Percentiles rank a stretch among this genome's conserved stretches.
phyloP scores from a whole-genome alignment of 352 stramenopile genomes.

The Pythium vanterpoolii region DNA sequence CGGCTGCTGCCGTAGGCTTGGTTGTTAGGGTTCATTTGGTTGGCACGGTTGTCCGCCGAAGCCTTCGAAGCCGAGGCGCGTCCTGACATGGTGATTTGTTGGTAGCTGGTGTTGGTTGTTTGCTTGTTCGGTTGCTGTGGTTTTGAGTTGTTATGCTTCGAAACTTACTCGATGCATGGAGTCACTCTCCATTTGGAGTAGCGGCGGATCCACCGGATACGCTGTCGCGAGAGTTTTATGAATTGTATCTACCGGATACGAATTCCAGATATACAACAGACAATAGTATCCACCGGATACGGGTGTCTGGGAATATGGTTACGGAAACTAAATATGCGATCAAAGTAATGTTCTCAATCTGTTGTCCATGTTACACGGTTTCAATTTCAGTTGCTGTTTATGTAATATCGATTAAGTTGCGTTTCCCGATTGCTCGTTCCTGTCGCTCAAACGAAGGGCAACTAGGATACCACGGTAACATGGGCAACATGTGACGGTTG shows the following conservation, averaged over 20 bases:
- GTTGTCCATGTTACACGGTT: too few species aligned
- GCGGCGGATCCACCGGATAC: not conserved
- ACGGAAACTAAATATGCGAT: too few species aligned
- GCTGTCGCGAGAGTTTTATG: too few species aligned
- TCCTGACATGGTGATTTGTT: constrained; percentile 15
- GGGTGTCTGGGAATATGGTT: too few species aligned
- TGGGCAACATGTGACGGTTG: constrained; percentile 1
- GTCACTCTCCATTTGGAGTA: not conserved
- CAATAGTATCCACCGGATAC: too few species aligned
- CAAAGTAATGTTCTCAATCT: too few species aligned
- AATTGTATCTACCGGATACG: not conserved
- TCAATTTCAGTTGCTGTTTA: too few species aligned
- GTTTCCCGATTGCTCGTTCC: not conserved
- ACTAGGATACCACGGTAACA: not conserved
- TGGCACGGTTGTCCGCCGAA: constrained; percentile 10
- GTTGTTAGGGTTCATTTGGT: constrained; percentile 19
- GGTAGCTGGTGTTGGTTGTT: not conserved
- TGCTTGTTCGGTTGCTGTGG: not conserved
- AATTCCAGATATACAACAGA: too few species aligned
- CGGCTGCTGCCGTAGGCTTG: constrained; percentile 15
- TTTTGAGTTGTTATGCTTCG: not conserved
- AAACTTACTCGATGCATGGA: too few species aligned
- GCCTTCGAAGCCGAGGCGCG: constrained; percentile 17
- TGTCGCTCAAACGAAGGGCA: not conserved
- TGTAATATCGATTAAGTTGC: not conserved